phyloP scores from a whole-genome alignment of 176 grass and related monocot genomes.

The Rhynchospora tenuis region DNA sequence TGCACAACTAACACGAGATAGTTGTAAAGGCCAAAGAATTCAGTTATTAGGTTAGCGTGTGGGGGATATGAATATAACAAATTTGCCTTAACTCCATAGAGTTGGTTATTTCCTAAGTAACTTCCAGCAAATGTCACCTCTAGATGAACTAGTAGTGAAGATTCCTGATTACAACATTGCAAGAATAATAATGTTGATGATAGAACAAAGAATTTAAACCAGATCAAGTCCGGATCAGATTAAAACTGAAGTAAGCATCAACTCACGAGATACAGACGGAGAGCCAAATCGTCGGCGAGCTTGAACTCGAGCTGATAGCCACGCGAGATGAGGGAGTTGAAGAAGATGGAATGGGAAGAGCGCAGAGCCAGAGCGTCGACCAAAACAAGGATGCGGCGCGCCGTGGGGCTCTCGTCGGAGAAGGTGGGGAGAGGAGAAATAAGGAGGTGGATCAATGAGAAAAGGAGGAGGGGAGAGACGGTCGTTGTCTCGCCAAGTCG shows the following conservation, averaged over 20 bases:
- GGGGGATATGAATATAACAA: not conserved
- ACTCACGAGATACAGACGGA: no score
- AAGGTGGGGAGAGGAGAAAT: not conserved
- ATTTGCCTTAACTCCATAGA: not conserved
- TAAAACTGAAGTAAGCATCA: no score
- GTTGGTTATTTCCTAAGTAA: not conserved
- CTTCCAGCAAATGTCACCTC: not conserved
- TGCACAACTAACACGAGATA: not conserved
- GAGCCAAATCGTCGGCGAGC: conserved; percentile 29
- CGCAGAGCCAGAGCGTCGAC: conserved; percentile 29
- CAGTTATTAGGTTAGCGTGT: not conserved
- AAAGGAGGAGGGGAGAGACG: no score
- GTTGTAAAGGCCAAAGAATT: not conserved
- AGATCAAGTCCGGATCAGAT: no score
- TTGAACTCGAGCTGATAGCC: conserved; percentile 80
- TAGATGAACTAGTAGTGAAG: no score
- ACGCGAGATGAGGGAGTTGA: conserved; percentile 33
- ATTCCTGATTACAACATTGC: not conserved
- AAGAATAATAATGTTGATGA: not conserved
- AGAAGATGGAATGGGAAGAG: conserved; percentile 5
- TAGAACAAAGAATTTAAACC: not conserved
- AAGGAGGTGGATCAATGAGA: not conserved
- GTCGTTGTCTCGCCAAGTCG: no score
- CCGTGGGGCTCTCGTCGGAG: conserved; percentile 37
- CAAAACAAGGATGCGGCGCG: conserved; percentile 59